Evolutionary conservation across 345 rosid genomes (phyloP), one percentile per base, ranked within the genome.

Genomic region (Linum lewisii): DNA sequence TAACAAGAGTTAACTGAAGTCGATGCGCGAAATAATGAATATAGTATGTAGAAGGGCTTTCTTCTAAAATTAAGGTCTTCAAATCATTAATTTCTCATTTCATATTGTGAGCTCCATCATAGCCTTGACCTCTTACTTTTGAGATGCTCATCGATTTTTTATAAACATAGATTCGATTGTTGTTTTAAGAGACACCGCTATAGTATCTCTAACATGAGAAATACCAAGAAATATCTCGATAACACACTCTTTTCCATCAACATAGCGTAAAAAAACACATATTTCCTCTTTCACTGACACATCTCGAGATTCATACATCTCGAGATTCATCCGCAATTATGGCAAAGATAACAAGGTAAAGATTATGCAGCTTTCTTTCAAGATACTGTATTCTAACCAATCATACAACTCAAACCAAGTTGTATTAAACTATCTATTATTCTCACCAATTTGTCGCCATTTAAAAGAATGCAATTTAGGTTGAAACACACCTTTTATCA

Each of bases 261-360:
- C 57, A 65, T 65, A 65, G 21, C 63, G 29, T 20, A 58, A 45
- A 0, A 32, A 14, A 42, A 64, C 54, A 0, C 19, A 14, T 34
- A 67, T 51, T 29, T 60, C 24, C 7, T 68, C 26, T 34, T 68
- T 57, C 0, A 20, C 7, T 0, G 21, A 68, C 15, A 45, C 24
- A 50, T 61, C 42, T 38, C 15, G 51, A 55, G 72, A 57, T 38
- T 68, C 66, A 61, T 67, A 45, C 24, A 50, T 61, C 42, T 38
- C 15, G 51, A 55, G 72, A 57, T 38, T 68, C 66, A 61, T 67
- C 50, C 15, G 54, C 45, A 0, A 67, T 14, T 2, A 67, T 25
- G 13, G 50, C 19, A 60, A 52, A 66, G 0, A 51, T 60, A 55
- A 32, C 74, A 70, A 54, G 14, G 49, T 10, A 54, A 32, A 22